These are phyloP conservation scores for Nicotiana tomentosiformis DNA, from an alignment of 257 asterid genomes.

Conservation along the genomic window DNA sequence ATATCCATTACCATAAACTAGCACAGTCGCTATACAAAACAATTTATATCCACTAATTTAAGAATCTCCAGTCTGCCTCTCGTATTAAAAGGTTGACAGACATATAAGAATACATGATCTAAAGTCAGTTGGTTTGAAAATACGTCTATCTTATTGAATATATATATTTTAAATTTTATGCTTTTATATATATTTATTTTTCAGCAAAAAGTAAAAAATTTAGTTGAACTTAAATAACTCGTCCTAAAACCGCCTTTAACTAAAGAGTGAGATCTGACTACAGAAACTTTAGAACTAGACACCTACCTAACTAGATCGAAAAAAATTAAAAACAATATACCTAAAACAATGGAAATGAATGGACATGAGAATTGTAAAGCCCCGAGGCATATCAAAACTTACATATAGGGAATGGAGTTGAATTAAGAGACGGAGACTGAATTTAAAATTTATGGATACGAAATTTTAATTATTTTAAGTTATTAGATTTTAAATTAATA, in stretches of 20 bases:
- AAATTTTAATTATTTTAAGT: no score
- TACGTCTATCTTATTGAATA: background rate
- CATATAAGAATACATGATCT: background rate
- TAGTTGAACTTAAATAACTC: background rate
- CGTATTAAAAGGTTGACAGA: background rate
- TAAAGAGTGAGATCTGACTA: background rate
- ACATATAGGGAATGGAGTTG: no score
- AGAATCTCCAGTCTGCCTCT: background rate
- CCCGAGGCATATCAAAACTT: background rate
- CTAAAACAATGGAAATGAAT: background rate
- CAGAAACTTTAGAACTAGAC: background rate
- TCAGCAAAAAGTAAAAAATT: background rate
- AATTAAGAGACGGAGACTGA: no score
- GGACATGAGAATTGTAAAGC: background rate
- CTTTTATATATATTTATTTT: background rate
- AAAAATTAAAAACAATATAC: background rate
- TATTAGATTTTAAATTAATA: no score
- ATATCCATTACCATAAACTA: background rate
- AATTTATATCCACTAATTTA: background rate
- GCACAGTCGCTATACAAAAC: no score
- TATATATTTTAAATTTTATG: background rate
- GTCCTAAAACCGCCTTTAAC: background rate
- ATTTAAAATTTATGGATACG: no score
- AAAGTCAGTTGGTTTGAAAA: background rate
- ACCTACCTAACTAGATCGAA: background rate